Conservation (phyloP, 306 rosid genomes). For the Purshia tridentata region DNA sequence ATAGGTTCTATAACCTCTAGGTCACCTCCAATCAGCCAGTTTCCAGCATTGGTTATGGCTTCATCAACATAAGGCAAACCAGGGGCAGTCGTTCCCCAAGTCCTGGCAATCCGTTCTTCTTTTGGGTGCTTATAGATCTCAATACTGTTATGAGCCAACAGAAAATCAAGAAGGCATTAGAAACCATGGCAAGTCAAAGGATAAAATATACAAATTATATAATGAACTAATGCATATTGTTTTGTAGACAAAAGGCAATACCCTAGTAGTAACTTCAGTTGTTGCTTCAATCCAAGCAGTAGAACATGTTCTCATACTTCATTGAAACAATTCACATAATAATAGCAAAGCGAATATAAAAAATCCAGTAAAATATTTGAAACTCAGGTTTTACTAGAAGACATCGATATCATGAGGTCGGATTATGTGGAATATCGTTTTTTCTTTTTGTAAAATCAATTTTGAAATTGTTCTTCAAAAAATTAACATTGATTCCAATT, state of each 20-base stretch:
- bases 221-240: background rate
- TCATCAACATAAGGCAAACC: slow-evolving; percentile 91
- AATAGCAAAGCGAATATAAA: background rate
- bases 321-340: background rate
- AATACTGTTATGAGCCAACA: slow-evolving; percentile 50
- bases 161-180: slow-evolving; percentile 22
- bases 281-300: background rate
- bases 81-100: slow-evolving; percentile 93
- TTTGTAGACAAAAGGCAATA: background rate
- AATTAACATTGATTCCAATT: background rate
- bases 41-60: slow-evolving; percentile 75
- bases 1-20: slow-evolving; percentile 86
- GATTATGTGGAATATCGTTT: background rate
- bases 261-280: background rate
- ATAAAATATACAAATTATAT: background rate
- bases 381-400: background rate
- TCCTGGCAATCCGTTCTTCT: slow-evolving; percentile 93
- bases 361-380: background rate
- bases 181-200: background rate
- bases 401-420: background rate
- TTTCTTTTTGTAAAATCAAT: too few species aligned
- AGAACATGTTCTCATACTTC: background rate
- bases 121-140: slow-evolving; percentile 95
- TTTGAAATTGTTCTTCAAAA: background rate
- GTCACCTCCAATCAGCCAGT: slow-evolving; percentile 98